phyloP scores from a whole-genome alignment of 1,284 basidiomycete species.

The Trichosporon coremiiforme region DNA sequence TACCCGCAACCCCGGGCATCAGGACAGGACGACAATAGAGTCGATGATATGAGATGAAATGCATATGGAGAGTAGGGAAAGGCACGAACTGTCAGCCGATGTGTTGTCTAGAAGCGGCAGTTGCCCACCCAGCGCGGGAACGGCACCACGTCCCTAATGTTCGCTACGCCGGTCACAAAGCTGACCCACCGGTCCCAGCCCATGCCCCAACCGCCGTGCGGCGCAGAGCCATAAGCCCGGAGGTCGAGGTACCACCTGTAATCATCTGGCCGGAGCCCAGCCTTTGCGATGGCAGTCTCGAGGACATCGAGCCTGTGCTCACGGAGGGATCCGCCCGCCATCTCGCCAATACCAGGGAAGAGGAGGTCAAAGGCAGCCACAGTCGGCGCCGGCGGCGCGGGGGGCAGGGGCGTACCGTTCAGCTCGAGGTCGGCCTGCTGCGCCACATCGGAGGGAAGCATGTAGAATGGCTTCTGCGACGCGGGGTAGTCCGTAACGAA shows the following conservation, averaged over 20 bases:
- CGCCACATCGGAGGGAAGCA: constrained; percentile 61
- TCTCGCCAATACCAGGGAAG: constrained; percentile 83
- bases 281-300: constrained; percentile 60
- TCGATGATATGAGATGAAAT: constrained; percentile 37
- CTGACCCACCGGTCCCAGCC: constrained; percentile 85
- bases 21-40: not conserved
- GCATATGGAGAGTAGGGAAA: no score
- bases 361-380: constrained; percentile 94
- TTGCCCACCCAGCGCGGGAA: constrained; percentile 85
- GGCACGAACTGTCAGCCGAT: no score
- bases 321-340: constrained; percentile 86
- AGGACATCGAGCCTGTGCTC: constrained; percentile 75
- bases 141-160: constrained; percentile 83
- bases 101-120: constrained; percentile 53
- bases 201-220: constrained; percentile 90
- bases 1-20: not conserved
- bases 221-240: constrained; percentile 73
- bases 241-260: constrained; percentile 87
- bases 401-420: not conserved
- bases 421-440: not conserved
- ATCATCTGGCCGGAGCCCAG: constrained; percentile 62
- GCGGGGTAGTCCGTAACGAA: constrained; percentile 91
- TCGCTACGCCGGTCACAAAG: constrained; percentile 79
- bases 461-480: constrained; percentile 90
- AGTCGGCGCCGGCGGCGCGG: constrained; percentile 56